Percentiles rank a stretch among this genome's conserved stretches.
Conservation (phyloP, 2,329 filamentous ascomycete genomes). For the Diaporthe vexans region DNA sequence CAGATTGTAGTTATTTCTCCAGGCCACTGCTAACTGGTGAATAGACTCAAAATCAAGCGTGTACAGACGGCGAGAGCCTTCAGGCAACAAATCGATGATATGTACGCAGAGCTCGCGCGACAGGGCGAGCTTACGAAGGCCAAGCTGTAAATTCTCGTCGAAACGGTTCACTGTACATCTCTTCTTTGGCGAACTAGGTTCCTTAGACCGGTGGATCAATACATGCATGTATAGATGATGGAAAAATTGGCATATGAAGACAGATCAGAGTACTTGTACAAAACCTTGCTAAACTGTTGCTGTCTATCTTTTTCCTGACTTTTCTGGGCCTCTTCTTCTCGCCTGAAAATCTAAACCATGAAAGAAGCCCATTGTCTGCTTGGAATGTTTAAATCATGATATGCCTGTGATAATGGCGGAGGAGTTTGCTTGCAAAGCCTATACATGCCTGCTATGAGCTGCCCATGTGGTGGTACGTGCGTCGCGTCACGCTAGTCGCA, state of each 20-base stretch:
- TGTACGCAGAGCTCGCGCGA: conserved; percentile 69
- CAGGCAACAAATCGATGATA: conserved; percentile 65
- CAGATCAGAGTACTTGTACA: neutral
- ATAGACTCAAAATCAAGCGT: conserved; percentile 72
- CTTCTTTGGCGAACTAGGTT: neutral
- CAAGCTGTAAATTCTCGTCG: conserved; percentile 56
- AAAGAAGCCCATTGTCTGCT: neutral
- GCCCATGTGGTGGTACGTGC: neutral
- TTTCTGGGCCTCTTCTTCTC: neutral
- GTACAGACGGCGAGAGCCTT: conserved; percentile 68
- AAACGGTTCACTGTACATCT: neutral
- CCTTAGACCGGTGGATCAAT: neutral
- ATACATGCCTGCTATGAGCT: neutral
- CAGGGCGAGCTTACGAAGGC: conserved; percentile 54
- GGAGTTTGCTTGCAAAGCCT: neutral
- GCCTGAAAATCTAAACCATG: neutral
- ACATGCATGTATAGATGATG: neutral
- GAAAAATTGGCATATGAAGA: neutral
- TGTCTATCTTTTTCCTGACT: neutral
- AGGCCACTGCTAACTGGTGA: conserved; percentile 32
- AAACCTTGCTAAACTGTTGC: neutral
- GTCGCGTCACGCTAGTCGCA: neutral
- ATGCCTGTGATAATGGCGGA: neutral
- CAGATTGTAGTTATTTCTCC: neutral
- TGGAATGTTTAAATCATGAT: neutral